Percentiles rank a stretch among this genome's conserved stretches.
Evolutionary conservation across 2,329 filamentous ascomycete genomes (phyloP).

Genomic region (Microdochium bolleyi): DNA sequence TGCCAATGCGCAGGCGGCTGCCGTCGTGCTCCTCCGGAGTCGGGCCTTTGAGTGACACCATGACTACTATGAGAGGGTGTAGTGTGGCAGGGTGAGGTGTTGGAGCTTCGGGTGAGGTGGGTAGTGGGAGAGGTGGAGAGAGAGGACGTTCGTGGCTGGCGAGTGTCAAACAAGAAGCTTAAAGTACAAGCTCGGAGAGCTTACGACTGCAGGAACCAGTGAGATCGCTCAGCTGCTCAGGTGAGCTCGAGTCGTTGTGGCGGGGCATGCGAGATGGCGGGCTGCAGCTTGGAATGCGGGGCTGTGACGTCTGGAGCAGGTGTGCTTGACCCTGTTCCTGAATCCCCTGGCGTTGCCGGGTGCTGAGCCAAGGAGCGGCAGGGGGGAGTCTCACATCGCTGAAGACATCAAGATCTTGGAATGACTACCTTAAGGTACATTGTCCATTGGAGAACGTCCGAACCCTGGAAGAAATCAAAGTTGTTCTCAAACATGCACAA

Average conservation of each 20-base stretch:
- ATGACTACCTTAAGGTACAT: too few relatives aligned
- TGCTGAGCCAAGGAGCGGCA: too few relatives aligned
- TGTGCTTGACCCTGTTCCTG: not conserved
- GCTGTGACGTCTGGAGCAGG: not conserved
- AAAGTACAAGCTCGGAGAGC: too few relatives aligned
- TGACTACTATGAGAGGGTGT: conserved; percentile 14
- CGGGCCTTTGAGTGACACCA: conserved; percentile 47
- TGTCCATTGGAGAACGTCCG: too few relatives aligned
- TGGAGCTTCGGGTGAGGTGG: too few relatives aligned
- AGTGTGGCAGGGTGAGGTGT: not conserved
- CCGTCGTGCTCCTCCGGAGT: conserved; percentile 54
- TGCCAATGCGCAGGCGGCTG: conserved; percentile 76
- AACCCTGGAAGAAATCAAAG: too few relatives aligned
- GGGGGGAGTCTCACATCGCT: too few relatives aligned
- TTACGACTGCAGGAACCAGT: too few relatives aligned
- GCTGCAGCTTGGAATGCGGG: not conserved
- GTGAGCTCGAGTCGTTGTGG: not conserved
- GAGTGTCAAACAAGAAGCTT: not conserved
- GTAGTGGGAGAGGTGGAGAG: not conserved
- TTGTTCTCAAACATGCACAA: too few relatives aligned
- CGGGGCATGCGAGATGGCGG: not conserved
- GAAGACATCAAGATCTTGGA: too few relatives aligned
- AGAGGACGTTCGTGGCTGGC: not conserved
- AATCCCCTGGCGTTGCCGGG: not conserved
- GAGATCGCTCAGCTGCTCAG: not conserved